phyloP scores from a whole-genome alignment of 768 basidiomycete species.

The Psilocybe sp. region DNA sequence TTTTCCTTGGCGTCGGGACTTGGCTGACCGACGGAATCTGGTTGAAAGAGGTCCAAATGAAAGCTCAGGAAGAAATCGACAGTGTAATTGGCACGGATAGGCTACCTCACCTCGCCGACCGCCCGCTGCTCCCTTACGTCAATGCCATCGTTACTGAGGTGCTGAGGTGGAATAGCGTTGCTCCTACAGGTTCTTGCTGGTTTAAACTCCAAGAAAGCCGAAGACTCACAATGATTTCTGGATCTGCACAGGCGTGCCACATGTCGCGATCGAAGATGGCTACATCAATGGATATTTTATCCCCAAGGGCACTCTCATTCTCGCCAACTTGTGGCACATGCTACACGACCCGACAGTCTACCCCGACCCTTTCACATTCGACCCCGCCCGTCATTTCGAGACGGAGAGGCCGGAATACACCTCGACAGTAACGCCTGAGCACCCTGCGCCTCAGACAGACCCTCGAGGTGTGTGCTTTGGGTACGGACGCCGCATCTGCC shows the following conservation, averaged over 20 bases:
- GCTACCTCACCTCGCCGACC: constrained; percentile 38
- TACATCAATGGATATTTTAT: constrained; percentile 41
- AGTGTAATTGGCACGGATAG: constrained; percentile 34
- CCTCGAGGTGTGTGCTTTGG: constrained; percentile 44
- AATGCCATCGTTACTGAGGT: constrained; percentile 44
- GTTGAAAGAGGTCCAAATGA: constrained; percentile 42
- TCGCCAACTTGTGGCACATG: constrained; percentile 53
- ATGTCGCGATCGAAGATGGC: constrained; percentile 43
- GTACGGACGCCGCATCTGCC: constrained; percentile 45
- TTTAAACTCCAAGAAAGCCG: background rate
- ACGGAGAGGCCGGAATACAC: constrained; percentile 19
- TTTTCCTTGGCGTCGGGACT: background rate
- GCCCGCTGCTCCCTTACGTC: constrained; percentile 46
- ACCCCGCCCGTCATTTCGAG: constrained; percentile 44
- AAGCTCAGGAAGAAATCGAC: constrained; percentile 53
- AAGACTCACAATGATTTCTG: background rate
- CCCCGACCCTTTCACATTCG: constrained; percentile 46
- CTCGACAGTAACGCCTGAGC: too few relatives aligned
- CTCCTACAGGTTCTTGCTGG: constrained; percentile 32
- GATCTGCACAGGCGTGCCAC: constrained; percentile 36
- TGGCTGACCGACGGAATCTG: constrained; percentile 3
- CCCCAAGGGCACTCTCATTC: constrained; percentile 46
- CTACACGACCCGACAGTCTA: constrained; percentile 47
- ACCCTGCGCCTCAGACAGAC: constrained; percentile 23
- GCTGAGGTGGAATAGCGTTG: constrained; percentile 46